These are phyloP conservation scores for Colletotrichum neosansevieriae DNA, from an alignment of 2,329 filamentous ascomycete genomes.

Conservation along the genomic window DNA sequence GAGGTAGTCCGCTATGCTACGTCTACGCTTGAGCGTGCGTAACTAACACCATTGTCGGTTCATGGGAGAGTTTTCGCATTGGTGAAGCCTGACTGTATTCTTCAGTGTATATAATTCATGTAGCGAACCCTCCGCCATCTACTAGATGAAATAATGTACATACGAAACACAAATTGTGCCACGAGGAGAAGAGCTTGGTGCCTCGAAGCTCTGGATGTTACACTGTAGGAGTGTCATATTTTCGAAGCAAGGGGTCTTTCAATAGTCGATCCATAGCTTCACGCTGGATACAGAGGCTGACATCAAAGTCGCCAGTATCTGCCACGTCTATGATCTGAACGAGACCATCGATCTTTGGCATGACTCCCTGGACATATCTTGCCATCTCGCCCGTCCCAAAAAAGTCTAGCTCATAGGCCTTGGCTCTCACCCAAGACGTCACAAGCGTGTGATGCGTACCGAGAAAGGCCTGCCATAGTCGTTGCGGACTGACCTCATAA, in stretches of 20 bases:
- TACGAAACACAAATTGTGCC: too few species aligned
- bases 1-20: conserved; percentile 51
- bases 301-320: conserved; percentile 49
- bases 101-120: background rate
- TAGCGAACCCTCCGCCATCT: too few species aligned
- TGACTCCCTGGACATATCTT: conserved; percentile 55
- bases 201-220: too few species aligned
- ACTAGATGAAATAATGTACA: too few species aligned
- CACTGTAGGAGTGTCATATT: background rate
- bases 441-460: conserved; percentile 56
- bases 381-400: conserved; percentile 42
- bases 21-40: conserved; percentile 45
- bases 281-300: conserved; percentile 49
- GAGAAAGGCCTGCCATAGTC: conserved; percentile 61
- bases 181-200: too few species aligned
- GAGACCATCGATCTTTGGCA: conserved; percentile 57
- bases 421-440: conserved; percentile 57
- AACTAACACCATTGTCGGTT: too few species aligned
- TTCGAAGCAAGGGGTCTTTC: conserved; percentile 42
- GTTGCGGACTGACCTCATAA: conserved; percentile 58
- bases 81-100: too few species aligned
- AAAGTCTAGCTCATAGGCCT: conserved; percentile 57
- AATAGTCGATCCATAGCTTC: conserved; percentile 46
- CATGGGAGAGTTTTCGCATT: background rate
- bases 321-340: conserved; percentile 55